These are phyloP conservation scores for Diospyros lotus DNA, from an alignment of 148 eudicot species.

Conservation along the genomic window DNA sequence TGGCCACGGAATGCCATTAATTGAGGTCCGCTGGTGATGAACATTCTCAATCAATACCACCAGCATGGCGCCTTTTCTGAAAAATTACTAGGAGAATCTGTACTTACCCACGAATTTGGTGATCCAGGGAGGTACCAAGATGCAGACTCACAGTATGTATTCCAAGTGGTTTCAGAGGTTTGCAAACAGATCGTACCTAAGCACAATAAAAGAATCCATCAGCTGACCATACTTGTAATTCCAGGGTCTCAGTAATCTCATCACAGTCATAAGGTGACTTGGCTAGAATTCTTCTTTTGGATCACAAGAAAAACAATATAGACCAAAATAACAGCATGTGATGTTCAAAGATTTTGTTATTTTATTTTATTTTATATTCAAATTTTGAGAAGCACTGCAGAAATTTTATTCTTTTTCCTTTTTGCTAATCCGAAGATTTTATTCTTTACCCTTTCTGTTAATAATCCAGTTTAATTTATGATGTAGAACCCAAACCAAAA, in stretches of 20 bases:
- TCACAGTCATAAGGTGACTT: background rate
- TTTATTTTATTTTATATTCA: no score
- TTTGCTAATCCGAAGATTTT: no score
- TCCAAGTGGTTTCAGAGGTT: slow-evolving; percentile 68
- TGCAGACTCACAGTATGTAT: slow-evolving; percentile 86
- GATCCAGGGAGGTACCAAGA: slow-evolving; percentile 74
- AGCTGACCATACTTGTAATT: background rate
- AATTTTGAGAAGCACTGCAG: no score
- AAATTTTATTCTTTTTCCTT: no score
- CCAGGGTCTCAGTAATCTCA: background rate
- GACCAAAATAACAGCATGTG: background rate
- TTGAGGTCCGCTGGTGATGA: background rate
- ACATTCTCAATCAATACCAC: no score
- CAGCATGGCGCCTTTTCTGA: background rate
- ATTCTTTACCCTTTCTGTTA: no score
- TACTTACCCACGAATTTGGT: slow-evolving; percentile 71
- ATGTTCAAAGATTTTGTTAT: background rate
- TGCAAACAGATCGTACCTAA: slow-evolving; percentile 81
- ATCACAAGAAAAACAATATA: background rate
- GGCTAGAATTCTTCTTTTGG: background rate
- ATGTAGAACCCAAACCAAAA: no score
- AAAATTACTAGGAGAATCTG: no score
- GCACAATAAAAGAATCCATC: background rate
- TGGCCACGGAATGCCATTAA: background rate
- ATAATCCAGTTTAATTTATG: no score